Conservation (phyloP, 2,329 filamentous ascomycete species). For the Talaromyces atroroseus region DNA sequence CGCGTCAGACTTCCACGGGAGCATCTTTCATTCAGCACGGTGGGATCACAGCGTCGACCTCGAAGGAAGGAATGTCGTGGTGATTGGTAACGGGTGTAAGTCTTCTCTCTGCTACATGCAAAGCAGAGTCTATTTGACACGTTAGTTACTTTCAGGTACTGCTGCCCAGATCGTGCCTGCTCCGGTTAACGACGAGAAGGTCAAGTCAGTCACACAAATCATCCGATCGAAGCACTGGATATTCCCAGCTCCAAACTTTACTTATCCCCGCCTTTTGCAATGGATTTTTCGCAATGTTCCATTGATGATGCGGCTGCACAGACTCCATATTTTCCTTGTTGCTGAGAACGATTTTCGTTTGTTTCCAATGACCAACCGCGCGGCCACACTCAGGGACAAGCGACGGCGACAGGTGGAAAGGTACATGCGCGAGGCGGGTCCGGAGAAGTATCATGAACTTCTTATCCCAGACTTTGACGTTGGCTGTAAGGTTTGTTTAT, state of each 20-base stretch:
- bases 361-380: constrained; percentile 42
- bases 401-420: constrained; percentile 32
- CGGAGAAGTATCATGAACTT: constrained; percentile 55
- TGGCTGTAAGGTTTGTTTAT: constrained; percentile 56
- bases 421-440: constrained; percentile 46
- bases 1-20: constrained; percentile 17
- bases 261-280: constrained; percentile 45
- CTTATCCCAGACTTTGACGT: constrained; percentile 57
- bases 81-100: constrained; percentile 32
- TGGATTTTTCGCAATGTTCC: constrained; percentile 43
- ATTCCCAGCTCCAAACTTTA: constrained; percentile 38
- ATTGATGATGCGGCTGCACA: constrained; percentile 39
- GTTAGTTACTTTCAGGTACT: too few species aligned
- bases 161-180: constrained; percentile 23
- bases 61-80: constrained; percentile 23
- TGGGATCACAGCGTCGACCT: constrained; percentile 22
- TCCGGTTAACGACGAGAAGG: constrained; percentile 36
- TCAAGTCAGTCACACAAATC: constrained; percentile 52
- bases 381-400: constrained; percentile 32
- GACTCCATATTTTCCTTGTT: constrained; percentile 31
- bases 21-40: constrained; percentile 24
- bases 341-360: constrained; percentile 20
- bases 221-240: constrained; percentile 55
- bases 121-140: too few species aligned
- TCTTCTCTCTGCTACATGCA: neutral